Evolutionary conservation across 192 early-diverging fungal genomes (phyloP).

Genomic region (Gryganskiella cystojenkinii): DNA sequence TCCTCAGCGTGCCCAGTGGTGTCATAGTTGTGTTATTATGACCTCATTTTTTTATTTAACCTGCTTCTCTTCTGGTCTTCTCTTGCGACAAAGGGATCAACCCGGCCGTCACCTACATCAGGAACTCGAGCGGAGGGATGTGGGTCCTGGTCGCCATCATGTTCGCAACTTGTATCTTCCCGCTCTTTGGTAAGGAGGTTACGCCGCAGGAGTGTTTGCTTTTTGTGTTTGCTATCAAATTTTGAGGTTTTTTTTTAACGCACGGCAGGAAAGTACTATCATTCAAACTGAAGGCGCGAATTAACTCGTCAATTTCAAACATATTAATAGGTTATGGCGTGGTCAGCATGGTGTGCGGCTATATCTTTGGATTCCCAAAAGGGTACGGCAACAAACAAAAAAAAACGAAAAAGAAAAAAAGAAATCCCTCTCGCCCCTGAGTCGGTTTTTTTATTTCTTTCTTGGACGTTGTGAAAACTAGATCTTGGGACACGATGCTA

Average conservation of each 20-base stretch:
- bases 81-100: slow-evolving; percentile 33
- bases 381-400: too few relatives aligned
- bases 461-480: background rate
- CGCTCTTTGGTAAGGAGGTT: slow-evolving; percentile 29
- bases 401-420: background rate
- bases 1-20: too few relatives aligned
- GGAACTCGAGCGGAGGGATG: slow-evolving; percentile 22
- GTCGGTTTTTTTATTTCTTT: background rate
- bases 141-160: slow-evolving; percentile 14
- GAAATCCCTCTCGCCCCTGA: background rate
- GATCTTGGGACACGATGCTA: background rate
- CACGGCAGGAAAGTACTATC: background rate
- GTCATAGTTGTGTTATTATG: background rate
- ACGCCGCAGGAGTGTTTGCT: background rate
- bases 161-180: slow-evolving; percentile 45
- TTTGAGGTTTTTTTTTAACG: background rate
- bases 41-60: background rate
- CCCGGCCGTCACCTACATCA: slow-evolving; percentile 31
- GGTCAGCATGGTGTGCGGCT: slow-evolving; percentile 38
- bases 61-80: background rate
- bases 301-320: too few relatives aligned
- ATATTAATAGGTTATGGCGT: slow-evolving; percentile 38
- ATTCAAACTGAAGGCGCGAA: too few relatives aligned
- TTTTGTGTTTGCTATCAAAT: background rate
- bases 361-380: slow-evolving; percentile 37